Conservation (phyloP, 805 yeast genomes). For the Saccharomycopsis babjevae region DNA sequence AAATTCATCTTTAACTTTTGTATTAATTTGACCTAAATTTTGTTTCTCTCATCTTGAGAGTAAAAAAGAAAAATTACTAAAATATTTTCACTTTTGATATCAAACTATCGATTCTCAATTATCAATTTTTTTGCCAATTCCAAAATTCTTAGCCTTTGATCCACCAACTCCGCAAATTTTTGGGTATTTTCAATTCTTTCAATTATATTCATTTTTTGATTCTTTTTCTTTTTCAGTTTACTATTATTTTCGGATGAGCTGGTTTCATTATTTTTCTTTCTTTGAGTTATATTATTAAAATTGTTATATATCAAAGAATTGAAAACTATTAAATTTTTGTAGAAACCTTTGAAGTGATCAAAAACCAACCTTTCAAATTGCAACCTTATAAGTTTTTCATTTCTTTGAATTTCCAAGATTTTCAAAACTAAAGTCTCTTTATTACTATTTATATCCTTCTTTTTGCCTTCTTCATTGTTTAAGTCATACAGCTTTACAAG, state of each 20-base stretch:
- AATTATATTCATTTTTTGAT: neutral
- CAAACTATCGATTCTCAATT: neutral
- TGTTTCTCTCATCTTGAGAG: too few species aligned
- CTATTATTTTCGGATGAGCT: neutral
- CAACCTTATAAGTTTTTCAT: slow-evolving; percentile 7
- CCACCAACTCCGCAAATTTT: slow-evolving; percentile 14
- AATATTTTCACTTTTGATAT: too few species aligned
- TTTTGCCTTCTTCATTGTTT: neutral
- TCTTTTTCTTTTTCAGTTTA: neutral
- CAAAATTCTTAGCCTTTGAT: slow-evolving; percentile 16
- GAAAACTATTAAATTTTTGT: slow-evolving; percentile 3
- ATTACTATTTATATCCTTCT: neutral
- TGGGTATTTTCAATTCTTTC: slow-evolving; percentile 12
- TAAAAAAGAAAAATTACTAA: too few species aligned
- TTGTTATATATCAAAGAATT: slow-evolving; percentile 4
- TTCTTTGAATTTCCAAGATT: slow-evolving; percentile 14
- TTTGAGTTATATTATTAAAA: slow-evolving; percentile 1
- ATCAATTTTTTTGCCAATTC: slow-evolving; percentile 12
- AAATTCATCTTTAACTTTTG: too few species aligned
- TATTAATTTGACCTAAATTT: too few species aligned
- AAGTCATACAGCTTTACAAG: neutral
- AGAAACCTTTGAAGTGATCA: slow-evolving; percentile 7
- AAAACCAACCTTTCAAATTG: slow-evolving; percentile 6
- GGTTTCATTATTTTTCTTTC: neutral
- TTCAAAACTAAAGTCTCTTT: slow-evolving; percentile 10